Evolutionary conservation across 805 yeast genomes (phyloP), one percentile per base, ranked within the genome.

Genomic region (Hanseniaspora meyeri): DNA sequence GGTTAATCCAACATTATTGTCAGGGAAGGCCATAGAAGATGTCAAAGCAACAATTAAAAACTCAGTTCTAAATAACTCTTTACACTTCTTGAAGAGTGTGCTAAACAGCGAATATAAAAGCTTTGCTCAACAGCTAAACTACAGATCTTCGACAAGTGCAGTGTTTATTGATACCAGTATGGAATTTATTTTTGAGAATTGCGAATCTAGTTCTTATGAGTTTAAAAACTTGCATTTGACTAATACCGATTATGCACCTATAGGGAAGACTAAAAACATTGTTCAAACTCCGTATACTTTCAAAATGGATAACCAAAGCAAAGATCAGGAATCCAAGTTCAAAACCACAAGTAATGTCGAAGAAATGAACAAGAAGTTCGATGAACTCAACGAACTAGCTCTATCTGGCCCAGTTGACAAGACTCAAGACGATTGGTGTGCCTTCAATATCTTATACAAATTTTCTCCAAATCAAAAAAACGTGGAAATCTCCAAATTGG

Each of bases 361-460:
- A 19, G 34, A 19, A 11, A 20, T 46, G 3, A 0, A 19, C 11
- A 17, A 19, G 7, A 46, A 34, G 11, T 46, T 32, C 19, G 29
- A n/a, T 19, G 49, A 46, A 20, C n/a, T 46, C 6, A 20, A 11
- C 11, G 49, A 46, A 4, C 12, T 46, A 10, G 39, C 29, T 14
- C 8, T 10, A 34, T 17, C 39, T 12, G 36, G 40, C 12, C 39
- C 34, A 17, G 27, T 17, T 19, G 46, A 46, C 1, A 53, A 53
- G 32, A 46, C 43, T 10, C 57, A 53, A 32, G 57, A 53, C 16
- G 57, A 53, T 32, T 53, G 57, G 57, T 53, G 57, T 39, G 43
- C 51, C 10, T 53, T 46, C 10, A 53, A 53, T 24, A 19, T 53
- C 16, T 17, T 53, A 2, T 36, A 19, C 29, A 53, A 53, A n/a